Percentiles rank a stretch among this genome's conserved stretches.
Conservation (phyloP, 164 flowering plant genomes). For the Protea cynaroides region DNA sequence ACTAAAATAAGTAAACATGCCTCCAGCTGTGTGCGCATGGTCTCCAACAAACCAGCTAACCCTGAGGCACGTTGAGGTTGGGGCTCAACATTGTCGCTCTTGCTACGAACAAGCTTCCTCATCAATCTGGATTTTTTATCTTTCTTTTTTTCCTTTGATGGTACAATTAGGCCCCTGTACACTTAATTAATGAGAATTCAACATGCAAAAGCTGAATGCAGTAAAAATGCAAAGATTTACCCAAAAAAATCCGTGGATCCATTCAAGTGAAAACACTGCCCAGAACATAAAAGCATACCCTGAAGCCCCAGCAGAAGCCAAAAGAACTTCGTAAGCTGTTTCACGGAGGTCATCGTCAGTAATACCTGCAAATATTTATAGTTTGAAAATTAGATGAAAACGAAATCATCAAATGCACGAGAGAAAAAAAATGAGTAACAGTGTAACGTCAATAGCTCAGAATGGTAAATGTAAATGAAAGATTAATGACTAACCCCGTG, state of each 20-base stretch:
- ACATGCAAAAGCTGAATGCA: neutral
- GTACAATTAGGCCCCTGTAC: conserved; percentile 83
- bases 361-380: conserved; percentile 49
- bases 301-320: conserved; percentile 93
- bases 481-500: too few relatives aligned
- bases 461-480: too few relatives aligned
- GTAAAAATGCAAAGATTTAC: conserved; percentile 1
- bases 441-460: too few relatives aligned
- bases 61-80: conserved; percentile 65
- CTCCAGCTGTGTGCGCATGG: conserved; percentile 95
- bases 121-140: conserved; percentile 75
- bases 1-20: conserved; percentile 23
- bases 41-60: conserved; percentile 79
- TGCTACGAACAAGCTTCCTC: conserved; percentile 91
- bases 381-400: neutral
- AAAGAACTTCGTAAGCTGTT: conserved; percentile 87
- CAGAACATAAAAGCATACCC: conserved; percentile 44
- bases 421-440: too few relatives aligned
- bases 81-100: conserved; percentile 39
- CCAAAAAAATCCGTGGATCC: neutral
- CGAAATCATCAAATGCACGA: too few relatives aligned
- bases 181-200: conserved; percentile 5
- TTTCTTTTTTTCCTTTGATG: conserved; percentile 84
- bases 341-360: conserved; percentile 94
- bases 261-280: neutral